Conservation (phyloP, 1,284 basidiomycete species). For the Ustilago loliicola region DNA sequence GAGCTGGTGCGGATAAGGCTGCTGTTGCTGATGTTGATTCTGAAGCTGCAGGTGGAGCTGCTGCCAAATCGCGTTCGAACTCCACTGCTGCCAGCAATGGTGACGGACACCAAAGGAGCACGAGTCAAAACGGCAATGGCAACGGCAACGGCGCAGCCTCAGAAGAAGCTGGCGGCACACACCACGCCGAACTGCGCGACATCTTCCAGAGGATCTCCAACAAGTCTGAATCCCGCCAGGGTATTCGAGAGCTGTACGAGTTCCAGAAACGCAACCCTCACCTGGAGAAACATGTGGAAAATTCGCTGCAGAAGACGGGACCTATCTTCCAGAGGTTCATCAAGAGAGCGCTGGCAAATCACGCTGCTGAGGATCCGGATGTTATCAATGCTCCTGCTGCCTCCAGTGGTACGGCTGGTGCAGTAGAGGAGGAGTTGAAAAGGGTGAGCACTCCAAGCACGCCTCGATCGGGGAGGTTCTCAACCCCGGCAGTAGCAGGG, state of each 20-base stretch:
- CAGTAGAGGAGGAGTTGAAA: slow-evolving; percentile 15
- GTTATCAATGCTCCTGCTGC: slow-evolving; percentile 13
- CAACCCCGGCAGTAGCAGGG: neutral
- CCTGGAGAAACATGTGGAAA: slow-evolving; percentile 82
- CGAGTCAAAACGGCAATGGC: slow-evolving; percentile 71
- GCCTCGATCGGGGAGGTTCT: slow-evolving; percentile 18
- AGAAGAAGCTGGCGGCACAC: slow-evolving; percentile 76
- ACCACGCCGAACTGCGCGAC: slow-evolving; percentile 80
- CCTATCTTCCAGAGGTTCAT: slow-evolving; percentile 72
- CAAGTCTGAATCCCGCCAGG: slow-evolving; percentile 85
- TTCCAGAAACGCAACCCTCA: slow-evolving; percentile 93
- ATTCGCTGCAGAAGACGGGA: slow-evolving; percentile 71
- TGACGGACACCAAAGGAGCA: slow-evolving; percentile 74
- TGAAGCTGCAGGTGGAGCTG: slow-evolving; percentile 77
- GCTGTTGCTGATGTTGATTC: slow-evolving; percentile 72
- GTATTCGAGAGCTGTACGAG: slow-evolving; percentile 94
- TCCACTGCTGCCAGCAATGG: slow-evolving; percentile 14
- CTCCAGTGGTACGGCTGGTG: neutral
- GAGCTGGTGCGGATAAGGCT: slow-evolving; percentile 31
- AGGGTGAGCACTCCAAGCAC: slow-evolving; percentile 30
- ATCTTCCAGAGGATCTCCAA: slow-evolving; percentile 89
- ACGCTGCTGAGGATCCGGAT: slow-evolving; percentile 86
- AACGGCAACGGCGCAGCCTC: slow-evolving; percentile 36
- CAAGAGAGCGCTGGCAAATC: slow-evolving; percentile 72
- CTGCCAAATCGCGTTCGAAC: slow-evolving; percentile 11